Evolutionary conservation across 805 yeast species (phyloP).

Genomic region (Pichia cephalocereana): DNA sequence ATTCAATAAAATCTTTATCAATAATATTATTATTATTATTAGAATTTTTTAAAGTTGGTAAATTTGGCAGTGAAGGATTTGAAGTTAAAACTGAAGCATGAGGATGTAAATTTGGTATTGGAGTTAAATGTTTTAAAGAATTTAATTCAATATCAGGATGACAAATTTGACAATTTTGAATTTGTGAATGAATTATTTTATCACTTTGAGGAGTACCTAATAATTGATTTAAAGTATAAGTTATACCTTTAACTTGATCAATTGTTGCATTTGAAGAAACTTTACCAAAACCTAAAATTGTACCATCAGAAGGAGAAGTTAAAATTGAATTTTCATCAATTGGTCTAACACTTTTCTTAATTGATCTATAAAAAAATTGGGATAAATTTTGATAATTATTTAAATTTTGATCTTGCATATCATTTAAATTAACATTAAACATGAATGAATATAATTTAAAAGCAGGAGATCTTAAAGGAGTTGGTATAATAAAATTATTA

Average conservation of each 20-base stretch:
- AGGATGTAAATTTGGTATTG: neutral
- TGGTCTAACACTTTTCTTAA: constrained; percentile 74
- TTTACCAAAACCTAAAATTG: constrained; percentile 76
- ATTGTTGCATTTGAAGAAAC: constrained; percentile 65
- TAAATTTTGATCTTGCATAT: constrained; percentile 78
- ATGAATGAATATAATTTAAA: constrained; percentile 65
- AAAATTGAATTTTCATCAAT: constrained; percentile 53
- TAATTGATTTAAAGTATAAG: constrained; percentile 80
- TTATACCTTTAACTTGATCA: constrained; percentile 96
- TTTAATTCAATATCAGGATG: neutral
- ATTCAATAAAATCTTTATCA: constrained; percentile 8
- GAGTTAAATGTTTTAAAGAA: neutral
- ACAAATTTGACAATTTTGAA: neutral
- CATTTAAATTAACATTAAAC: constrained; percentile 86
- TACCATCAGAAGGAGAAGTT: constrained; percentile 92
- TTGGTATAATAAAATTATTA: constrained; percentile 74
- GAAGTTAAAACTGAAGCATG: neutral
- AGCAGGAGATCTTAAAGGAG: constrained; percentile 80
- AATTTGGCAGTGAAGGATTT: neutral
- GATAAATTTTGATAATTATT: constrained; percentile 68
- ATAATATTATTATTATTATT: neutral
- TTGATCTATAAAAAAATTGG: constrained; percentile 82
- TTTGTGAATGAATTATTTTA: constrained; percentile 35
- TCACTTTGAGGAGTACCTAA: constrained; percentile 49
- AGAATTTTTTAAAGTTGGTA: neutral